Conservation (phyloP, 2,329 filamentous ascomycete species). For the Alternaria hordeiaustralica region DNA sequence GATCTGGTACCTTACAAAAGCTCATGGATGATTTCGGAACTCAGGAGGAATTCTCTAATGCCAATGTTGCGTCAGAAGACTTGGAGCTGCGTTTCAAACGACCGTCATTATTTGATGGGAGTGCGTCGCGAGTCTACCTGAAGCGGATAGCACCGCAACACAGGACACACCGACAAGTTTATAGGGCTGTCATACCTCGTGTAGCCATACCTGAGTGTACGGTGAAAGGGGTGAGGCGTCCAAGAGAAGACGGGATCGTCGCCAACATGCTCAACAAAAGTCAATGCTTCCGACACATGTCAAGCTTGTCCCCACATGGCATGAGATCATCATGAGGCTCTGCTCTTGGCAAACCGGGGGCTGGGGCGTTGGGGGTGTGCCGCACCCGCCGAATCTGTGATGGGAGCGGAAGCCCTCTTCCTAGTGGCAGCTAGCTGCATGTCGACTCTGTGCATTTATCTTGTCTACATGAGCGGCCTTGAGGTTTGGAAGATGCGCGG, state of each 20-base stretch:
- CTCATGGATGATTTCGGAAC: neutral
- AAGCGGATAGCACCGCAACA: neutral
- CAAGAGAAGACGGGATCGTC: neutral
- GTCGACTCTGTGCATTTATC: neutral
- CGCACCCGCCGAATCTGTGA: slow-evolving; percentile 3
- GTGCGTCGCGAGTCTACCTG: neutral
- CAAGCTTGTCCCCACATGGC: slow-evolving; percentile 7
- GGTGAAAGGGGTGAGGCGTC: slow-evolving; percentile 5
- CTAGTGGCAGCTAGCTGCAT: neutral
- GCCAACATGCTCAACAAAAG: slow-evolving; percentile 1
- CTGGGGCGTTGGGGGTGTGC: neutral
- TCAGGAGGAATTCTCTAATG: neutral
- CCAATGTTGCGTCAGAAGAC: neutral
- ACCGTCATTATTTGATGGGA: neutral
- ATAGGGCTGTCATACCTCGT: neutral
- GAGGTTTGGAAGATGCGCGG: neutral
- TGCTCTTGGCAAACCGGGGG: slow-evolving; percentile 2
- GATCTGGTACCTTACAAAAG: neutral
- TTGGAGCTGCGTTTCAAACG: neutral
- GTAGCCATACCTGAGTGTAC: neutral
- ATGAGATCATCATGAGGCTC: slow-evolving; percentile 23
- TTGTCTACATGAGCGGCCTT: neutral
- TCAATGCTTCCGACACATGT: slow-evolving; percentile 1
- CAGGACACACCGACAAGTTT: neutral
- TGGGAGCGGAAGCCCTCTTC: neutral